Evolutionary conservation across 179 eudicot species (phyloP), one percentile per base, ranked within the genome.

Genomic region (Spergularia azorica): DNA sequence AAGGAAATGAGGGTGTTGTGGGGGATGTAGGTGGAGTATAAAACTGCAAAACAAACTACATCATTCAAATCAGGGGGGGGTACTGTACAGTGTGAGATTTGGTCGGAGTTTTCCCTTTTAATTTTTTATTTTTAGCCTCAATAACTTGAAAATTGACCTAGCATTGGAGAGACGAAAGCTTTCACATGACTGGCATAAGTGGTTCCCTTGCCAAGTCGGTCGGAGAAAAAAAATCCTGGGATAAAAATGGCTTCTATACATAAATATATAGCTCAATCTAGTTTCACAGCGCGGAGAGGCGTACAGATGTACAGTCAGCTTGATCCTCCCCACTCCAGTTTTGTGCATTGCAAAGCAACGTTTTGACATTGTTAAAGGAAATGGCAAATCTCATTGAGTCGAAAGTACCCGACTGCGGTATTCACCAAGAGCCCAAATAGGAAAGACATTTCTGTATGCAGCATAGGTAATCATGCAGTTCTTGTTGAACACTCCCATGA

Each of bases 391-490:
- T 84, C 82, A 84, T 12, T 20, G 56, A 7, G 71, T 56, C 59
- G 69, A 60, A 32, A 93, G 93, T 55, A 93, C 93, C 66, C 79
- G 86, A 51, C 84, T 55, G 46, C 88, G 90, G 75, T 95, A 95
- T 80, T 93, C 97, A 21, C 95, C 99, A 60, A 95, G 86, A 11
- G 97, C 99, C 99, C 99, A 95, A 18, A 91, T 90, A 0, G 97
- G 97, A 79, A 93, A 95, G 67, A 91, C 88, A 80, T 85, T 86
- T 83, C 97, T 88, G 83, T 95, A 95, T 71, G 94, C 95, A 62
- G 99, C 91, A 72, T 93, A 95, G 6, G 92, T 87, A 80, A 95
- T 91, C 97, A 93, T 95, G 86, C 97, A 93, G 72, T 93, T 95
- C 82, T 65, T 90, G 84, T 93, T 95, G 89, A 93, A 93, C 9